Evolutionary conservation across 805 yeast species (phyloP), one percentile per base, ranked within the genome.

Genomic region (Candida montana): DNA sequence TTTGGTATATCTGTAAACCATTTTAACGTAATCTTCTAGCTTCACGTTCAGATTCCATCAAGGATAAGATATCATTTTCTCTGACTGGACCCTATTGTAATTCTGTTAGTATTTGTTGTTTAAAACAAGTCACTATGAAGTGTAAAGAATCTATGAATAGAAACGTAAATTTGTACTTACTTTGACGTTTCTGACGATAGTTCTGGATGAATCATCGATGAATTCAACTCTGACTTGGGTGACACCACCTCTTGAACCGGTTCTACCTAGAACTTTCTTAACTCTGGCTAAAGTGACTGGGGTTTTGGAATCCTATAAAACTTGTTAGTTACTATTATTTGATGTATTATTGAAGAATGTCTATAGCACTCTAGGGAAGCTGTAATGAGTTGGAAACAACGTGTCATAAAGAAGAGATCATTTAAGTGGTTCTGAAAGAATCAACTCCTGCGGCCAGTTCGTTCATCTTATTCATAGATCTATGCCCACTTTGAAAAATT

Each of bases 171-270:
- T 28, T 30, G 21, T 32, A 51, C 55, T 30, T 46, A 51, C 55
- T 75, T 87, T 87, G 73, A 87, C 96, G 83, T 87, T 87, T 82
- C 96, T 86, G 79, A 87, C 95, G 65, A 87, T 87, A 67, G 93
- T 83, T 81, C 96, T 85, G 74, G 93, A 77, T 67, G 90, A 77
- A 72, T 88, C 96, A 67, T 88, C 96, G 70, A 87, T 77, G 83
- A 87, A 88, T 75, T 87, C 95, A 67, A 87, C 96, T 75, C 96
- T 87, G 75, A 88, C 96, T 76, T 87, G 96, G 76, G 95, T 87
- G 74, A 87, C 96, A 81, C 96, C 96, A 85, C 98, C 98, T 79
- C 98, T 91, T 72, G 99, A 91, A 72, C 99, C 99, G 83, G 99
- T 91, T 79, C 99, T 91, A 74, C 98, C 98, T 75, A 91, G 82